phyloP scores from a whole-genome alignment of 2,329 filamentous ascomycete genomes.

The Pochonia chlamydosporia region DNA sequence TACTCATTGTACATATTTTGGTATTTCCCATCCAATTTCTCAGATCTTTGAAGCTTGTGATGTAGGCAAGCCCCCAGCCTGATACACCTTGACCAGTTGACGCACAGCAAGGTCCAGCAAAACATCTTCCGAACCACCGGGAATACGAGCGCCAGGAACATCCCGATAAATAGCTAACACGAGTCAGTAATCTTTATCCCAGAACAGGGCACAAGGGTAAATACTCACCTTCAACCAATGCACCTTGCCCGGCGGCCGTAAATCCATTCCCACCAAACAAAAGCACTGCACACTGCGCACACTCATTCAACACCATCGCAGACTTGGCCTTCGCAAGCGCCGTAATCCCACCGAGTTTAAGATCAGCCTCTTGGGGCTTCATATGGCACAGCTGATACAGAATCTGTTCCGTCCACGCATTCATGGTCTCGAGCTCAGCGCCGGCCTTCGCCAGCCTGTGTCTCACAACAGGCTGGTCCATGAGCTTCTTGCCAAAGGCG shows the following conservation, averaged over 20 bases:
- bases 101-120: constrained; percentile 43
- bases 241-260: constrained; percentile 39
- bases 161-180: neutral
- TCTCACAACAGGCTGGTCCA: constrained; percentile 52
- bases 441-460: constrained; percentile 54
- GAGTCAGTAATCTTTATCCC: constrained; percentile 18
- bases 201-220: constrained; percentile 36
- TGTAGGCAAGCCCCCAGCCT: constrained; percentile 2
- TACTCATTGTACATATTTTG: too few species aligned
- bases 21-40: too few species aligned
- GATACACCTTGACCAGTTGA: constrained; percentile 17
- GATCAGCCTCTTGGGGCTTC: constrained; percentile 19
- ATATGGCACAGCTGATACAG: constrained; percentile 48
- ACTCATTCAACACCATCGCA: constrained; percentile 46
- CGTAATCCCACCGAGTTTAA: constrained; percentile 24
- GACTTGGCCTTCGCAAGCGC: constrained; percentile 40
- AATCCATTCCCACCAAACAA: constrained; percentile 49
- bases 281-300: constrained; percentile 45
- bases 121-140: constrained; percentile 51
- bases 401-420: constrained; percentile 56
- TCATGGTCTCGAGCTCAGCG: constrained; percentile 53
- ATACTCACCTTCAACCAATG: constrained; percentile 45
- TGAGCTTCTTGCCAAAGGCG: constrained; percentile 54
- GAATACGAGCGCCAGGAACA: constrained; percentile 28
- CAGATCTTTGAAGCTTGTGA: too few species aligned